Percentiles rank a stretch among this genome's conserved stretches.
Evolutionary conservation across 2,329 filamentous ascomycete species (phyloP).

Genomic region (Ascochyta clinopodiicola): DNA sequence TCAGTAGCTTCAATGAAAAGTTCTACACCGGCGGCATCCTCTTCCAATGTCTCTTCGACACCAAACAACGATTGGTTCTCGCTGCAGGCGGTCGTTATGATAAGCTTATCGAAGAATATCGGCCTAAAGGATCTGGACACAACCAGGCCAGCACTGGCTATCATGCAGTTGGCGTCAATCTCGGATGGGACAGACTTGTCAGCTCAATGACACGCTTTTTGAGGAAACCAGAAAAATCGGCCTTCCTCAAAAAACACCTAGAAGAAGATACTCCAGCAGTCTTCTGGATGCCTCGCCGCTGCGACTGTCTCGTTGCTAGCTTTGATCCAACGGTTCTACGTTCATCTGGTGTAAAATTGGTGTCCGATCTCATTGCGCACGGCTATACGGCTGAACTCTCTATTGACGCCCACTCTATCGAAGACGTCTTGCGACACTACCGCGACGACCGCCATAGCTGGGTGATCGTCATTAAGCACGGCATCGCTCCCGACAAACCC

Average conservation of each 20-base stretch:
- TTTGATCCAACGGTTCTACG: conserved; percentile 81
- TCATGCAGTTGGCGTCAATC: conserved; percentile 89
- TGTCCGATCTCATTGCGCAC: conserved; percentile 80
- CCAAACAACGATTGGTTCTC: conserved; percentile 80
- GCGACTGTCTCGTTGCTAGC: conserved; percentile 88
- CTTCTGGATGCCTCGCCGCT: conserved; percentile 60
- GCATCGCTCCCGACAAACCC: conserved; percentile 61
- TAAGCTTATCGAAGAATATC: conserved; percentile 81
- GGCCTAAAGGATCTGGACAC: conserved; percentile 69
- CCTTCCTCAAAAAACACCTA: conserved; percentile 73
- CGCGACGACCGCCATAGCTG: conserved; percentile 81
- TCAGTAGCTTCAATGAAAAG: conserved; percentile 87
- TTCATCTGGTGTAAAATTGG: conserved; percentile 75
- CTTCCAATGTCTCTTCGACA: conserved; percentile 90
- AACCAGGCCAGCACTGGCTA: conserved; percentile 53
- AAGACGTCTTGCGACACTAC: conserved; percentile 79
- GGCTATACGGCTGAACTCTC: conserved; percentile 90
- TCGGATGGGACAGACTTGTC: conserved; percentile 84
- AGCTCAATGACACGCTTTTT: conserved; percentile 64
- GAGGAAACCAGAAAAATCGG: conserved; percentile 53
- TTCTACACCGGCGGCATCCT: conserved; percentile 83
- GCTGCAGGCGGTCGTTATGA: conserved; percentile 96
- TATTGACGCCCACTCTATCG: conserved; percentile 76
- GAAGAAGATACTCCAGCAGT: conserved; percentile 59
- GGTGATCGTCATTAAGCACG: conserved; percentile 87